Evolutionary conservation across 192 early-diverging fungal species (phyloP), one percentile per base, ranked within the genome.

Genomic region (Podila horticola): DNA sequence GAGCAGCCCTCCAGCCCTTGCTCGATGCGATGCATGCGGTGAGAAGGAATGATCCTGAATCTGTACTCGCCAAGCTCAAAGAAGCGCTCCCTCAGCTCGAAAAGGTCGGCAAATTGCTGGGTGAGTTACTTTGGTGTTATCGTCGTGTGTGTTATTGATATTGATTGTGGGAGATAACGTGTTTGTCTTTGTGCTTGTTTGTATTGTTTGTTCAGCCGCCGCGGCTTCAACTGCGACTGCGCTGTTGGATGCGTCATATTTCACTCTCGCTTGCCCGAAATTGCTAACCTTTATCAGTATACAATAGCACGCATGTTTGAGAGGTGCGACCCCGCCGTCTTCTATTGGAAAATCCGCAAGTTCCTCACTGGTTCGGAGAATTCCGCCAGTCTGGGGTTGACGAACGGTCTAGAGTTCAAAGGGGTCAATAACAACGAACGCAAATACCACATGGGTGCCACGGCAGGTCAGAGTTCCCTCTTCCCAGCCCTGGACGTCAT

Each of bases 281-380:
- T 45, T 45, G 38, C 41, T 6, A 65, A 19, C 31, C 22, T 19
- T 30, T 20, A 29, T 29, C 26, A 4, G 19, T 52, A 28, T 4
- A 52, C 9, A 8, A 24, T 9, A 75, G 74, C 84, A 49, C 89
- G 92, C 69, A 94, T 98, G 94, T 96, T 93, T 74, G 96, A 98
- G 79, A 93, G 93, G 74, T 95, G 94, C 70, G 96, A 97, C 74
- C 94, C 97, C 8, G 92, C 95, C 65, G 91, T 98, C 34, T 99
- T 99, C 75, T 97, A 95, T 84, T 91, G 93, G 89, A 94, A 96
- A 74, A 93, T 97, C 72, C 91, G 96, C 71, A 92, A 93, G 33
- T 99, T 92, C 84, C 84, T 95, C 60, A 90, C 94, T 20, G 97
- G 96, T 4, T 97, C 95, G 91, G 93, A 95, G 63, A 92, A 93